These are phyloP conservation scores for Vitellaria paradoxa DNA, from an alignment of 179 eudicot species.

Conservation along the genomic window DNA sequence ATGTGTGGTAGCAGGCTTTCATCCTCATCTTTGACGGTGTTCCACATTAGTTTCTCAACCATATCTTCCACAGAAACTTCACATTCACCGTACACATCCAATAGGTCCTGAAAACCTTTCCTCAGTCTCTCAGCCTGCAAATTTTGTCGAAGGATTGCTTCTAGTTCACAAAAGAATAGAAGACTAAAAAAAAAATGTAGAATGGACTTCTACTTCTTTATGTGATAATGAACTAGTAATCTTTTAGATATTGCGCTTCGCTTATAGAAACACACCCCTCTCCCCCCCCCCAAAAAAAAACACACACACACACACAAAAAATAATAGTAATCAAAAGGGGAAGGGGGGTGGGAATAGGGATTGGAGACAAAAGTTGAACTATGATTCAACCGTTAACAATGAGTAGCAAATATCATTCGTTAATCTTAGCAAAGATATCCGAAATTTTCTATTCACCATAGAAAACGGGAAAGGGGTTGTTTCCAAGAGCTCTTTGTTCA, in stretches of 20 bases:
- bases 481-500: not conserved
- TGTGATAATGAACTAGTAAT: not conserved
- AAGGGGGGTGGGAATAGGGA: not conserved
- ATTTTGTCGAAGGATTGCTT: not conserved
- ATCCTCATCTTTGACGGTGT: conserved; percentile 50
- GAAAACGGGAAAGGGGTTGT: not conserved
- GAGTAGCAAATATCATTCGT: not conserved
- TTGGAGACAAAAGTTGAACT: not conserved
- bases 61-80: conserved; percentile 41
- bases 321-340: no score
- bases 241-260: not conserved
- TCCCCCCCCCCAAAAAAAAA: no score
- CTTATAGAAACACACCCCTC: no score
- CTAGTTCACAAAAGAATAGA: not conserved
- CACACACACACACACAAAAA: no score
- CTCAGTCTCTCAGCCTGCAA: conserved; percentile 53
- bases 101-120: conserved; percentile 40
- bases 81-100: conserved; percentile 26
- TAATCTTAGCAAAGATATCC: not conserved
- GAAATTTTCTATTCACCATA: not conserved
- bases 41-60: conserved; percentile 51
- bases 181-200: not conserved
- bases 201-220: not conserved
- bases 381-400: not conserved
- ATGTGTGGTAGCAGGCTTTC: conserved; percentile 42